phyloP scores from a whole-genome alignment of 2,329 filamentous ascomycete genomes.

The Aspergillus ibericus region DNA sequence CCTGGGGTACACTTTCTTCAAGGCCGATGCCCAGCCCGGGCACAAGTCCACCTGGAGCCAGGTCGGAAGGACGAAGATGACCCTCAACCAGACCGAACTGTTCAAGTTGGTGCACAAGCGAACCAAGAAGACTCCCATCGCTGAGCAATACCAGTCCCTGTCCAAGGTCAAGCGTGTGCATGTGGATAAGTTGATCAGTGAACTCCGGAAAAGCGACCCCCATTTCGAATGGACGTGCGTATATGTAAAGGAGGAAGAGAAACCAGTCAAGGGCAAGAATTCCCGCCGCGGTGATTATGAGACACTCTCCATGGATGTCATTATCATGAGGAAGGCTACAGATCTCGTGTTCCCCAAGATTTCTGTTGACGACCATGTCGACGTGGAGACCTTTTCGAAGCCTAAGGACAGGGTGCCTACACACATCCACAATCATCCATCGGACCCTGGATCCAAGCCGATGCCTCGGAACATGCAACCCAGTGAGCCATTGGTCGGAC shows the following conservation, averaged over 20 bases:
- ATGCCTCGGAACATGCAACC: background rate
- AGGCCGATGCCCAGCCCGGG: conserved; percentile 30
- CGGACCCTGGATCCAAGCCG: background rate
- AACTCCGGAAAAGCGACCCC: conserved; percentile 29
- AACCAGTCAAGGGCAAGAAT: conserved; percentile 28
- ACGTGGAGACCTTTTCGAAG: conserved; percentile 16
- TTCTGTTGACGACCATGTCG: conserved; percentile 11
- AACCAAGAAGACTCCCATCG: conserved; percentile 27
- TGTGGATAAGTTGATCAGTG: conserved; percentile 37
- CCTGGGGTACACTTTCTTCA: conserved; percentile 37
- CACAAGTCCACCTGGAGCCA: conserved; percentile 33
- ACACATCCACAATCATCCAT: background rate
- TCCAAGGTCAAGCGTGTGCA: conserved; percentile 31
- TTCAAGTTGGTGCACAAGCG: conserved; percentile 31
- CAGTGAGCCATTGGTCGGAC: background rate
- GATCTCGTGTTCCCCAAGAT: conserved; percentile 17
- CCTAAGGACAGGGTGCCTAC: conserved; percentile 9
- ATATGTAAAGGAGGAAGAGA: conserved; percentile 36
- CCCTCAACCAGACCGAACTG: conserved; percentile 34
- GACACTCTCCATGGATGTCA: conserved; percentile 35
- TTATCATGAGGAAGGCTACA: conserved; percentile 32
- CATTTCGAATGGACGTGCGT: conserved; percentile 40
- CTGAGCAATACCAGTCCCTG: conserved; percentile 32
- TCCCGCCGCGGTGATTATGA: conserved; percentile 30
- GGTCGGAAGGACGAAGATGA: conserved; percentile 31